Percentiles rank a stretch among this genome's conserved stretches.
phyloP scores from a whole-genome alignment of 1,139 yeast species.

The Pneumocystis carinii region DNA sequence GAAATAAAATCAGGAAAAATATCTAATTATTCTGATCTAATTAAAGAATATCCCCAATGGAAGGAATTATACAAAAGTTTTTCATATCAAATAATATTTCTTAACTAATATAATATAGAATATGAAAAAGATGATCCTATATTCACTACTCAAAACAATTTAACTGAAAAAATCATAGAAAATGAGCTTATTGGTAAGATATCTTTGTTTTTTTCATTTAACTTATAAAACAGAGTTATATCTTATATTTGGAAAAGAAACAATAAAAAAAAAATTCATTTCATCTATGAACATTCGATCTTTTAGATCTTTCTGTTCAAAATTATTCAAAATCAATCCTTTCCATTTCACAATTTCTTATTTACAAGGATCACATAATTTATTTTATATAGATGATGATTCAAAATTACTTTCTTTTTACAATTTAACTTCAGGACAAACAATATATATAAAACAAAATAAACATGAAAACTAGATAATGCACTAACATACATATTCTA shows the following conservation, averaged over 20 bases:
- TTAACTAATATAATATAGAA: neutral
- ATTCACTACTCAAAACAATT: neutral
- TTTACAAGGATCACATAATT: neutral
- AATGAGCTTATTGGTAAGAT: neutral
- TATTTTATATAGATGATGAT: neutral
- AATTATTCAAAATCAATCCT: neutral
- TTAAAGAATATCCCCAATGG: neutral
- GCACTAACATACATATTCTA: neutral
- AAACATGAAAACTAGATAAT: neutral
- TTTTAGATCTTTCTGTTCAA: neutral
- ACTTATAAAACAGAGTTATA: neutral
- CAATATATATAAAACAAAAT: neutral
- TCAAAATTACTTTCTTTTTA: neutral
- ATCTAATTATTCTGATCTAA: neutral
- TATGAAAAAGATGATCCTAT: neutral
- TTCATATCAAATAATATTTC: neutral
- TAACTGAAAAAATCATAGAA: neutral
- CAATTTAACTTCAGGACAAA: neutral
- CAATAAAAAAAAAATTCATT: neutral
- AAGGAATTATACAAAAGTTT: neutral
- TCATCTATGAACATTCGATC: neutral
- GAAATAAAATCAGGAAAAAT: neutral
- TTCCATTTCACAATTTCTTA: neutral
- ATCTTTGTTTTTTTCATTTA: neutral
- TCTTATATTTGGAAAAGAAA: neutral